Evolutionary conservation across 371 early-diverging fungal species (phyloP).

Genomic region (Fennellomyces sp.): DNA sequence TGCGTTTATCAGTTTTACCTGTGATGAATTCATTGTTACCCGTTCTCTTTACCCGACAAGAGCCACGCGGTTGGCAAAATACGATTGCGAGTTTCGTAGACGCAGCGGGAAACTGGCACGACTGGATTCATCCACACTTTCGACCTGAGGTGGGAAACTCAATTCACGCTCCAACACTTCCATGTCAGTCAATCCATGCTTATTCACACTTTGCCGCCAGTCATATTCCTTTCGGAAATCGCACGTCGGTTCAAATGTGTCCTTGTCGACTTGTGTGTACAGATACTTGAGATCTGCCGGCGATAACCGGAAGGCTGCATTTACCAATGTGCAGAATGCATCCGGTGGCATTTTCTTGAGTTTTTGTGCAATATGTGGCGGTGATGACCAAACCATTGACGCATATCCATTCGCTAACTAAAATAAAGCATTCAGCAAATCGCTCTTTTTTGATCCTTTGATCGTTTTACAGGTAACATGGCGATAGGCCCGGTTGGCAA

Average conservation of each 20-base stretch:
- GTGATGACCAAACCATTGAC: constrained; percentile 93
- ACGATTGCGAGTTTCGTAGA: constrained; percentile 77
- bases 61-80: constrained; percentile 80
- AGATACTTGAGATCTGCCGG: constrained; percentile 78
- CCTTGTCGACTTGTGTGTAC: constrained; percentile 52
- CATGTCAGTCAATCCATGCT: constrained; percentile 24
- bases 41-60: constrained; percentile 88
- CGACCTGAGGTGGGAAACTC: constrained; percentile 66
- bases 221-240: constrained; percentile 62
- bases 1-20: too few relatives aligned
- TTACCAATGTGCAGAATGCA: constrained; percentile 74
- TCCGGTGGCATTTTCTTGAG: constrained; percentile 63
- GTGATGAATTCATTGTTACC: too few relatives aligned
- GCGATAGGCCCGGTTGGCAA: constrained; percentile 95
- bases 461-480: constrained; percentile 77
- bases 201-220: constrained; percentile 68
- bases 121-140: constrained; percentile 65
- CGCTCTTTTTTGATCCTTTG: too few relatives aligned
- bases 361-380: constrained; percentile 63
- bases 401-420: constrained; percentile 64
- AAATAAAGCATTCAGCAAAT: not conserved
- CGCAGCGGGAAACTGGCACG: constrained; percentile 87
- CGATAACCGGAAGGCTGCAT: constrained; percentile 80
- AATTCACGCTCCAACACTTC: constrained; percentile 24
- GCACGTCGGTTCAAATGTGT: constrained; percentile 35